These are phyloP conservation scores for Nicotiana attenuata DNA, from an alignment of 257 asterid genomes.

Conservation along the genomic window DNA sequence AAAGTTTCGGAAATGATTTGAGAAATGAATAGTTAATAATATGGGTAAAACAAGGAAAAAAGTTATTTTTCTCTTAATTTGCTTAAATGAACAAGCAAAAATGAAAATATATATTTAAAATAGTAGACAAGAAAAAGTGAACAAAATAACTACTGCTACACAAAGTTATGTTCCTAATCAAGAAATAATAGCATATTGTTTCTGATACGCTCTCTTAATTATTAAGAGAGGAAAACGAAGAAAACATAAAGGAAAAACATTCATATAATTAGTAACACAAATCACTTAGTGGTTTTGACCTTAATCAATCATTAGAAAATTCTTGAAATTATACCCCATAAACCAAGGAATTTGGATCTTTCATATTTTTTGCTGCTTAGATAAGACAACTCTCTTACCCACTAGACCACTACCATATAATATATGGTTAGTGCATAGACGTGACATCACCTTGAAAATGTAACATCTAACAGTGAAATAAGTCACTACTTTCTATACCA, in stretches of 20 bases:
- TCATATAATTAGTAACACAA: not conserved
- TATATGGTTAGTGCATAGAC: constrained; percentile 1
- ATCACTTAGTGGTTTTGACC: not conserved
- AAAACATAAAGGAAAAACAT: not conserved
- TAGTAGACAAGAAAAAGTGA: too few relatives aligned
- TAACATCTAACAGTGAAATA: not conserved
- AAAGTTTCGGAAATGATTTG: too few relatives aligned
- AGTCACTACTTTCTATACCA: not conserved
- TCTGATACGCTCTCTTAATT: not conserved
- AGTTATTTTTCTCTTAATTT: too few relatives aligned
- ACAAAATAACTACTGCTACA: too few relatives aligned
- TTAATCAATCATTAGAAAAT: constrained; percentile 1
- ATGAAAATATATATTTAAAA: too few relatives aligned
- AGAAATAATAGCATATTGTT: too few relatives aligned
- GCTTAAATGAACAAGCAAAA: too few relatives aligned
- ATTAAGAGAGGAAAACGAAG: not conserved
- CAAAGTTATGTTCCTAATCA: too few relatives aligned
- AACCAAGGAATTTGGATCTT: constrained; percentile 5
- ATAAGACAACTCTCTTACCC: constrained; percentile 10
- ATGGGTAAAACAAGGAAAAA: too few relatives aligned
- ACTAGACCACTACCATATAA: not conserved
- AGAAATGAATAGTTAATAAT: too few relatives aligned
- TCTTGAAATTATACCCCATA: not conserved
- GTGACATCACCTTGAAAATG: not conserved
- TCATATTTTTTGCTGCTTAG: not conserved